Conservation (phyloP, 257 asterid genomes). For the Schizonepeta tenuifolia region DNA sequence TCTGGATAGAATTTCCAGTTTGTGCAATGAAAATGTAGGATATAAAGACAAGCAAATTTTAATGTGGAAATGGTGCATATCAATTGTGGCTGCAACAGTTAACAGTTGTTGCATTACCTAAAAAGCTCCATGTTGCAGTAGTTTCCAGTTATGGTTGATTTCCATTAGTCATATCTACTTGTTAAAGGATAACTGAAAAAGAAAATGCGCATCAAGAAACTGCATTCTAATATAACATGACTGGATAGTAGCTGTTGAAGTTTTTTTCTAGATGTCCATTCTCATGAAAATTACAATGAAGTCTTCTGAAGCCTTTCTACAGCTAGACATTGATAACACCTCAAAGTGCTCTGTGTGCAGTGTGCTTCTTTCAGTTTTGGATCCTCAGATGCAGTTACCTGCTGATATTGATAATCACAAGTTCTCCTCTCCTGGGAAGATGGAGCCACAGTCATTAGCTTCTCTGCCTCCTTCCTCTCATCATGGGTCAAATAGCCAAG, state of each 20-base stretch:
- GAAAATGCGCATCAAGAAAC: background rate
- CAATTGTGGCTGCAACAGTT: background rate
- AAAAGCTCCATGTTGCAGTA: constrained; percentile 17
- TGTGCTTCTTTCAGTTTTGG: constrained; percentile 91
- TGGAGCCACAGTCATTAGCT: constrained; percentile 49
- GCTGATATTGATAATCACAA: constrained; percentile 68
- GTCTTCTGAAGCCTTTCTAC: constrained; percentile 22
- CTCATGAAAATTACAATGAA: background rate
- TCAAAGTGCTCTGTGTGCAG: constrained; percentile 58
- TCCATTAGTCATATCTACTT: constrained; percentile 3
- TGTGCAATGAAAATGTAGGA: background rate
- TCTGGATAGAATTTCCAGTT: background rate
- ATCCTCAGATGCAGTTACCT: constrained; percentile 91
- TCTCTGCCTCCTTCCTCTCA: constrained; percentile 46
- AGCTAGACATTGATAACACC: constrained; percentile 31
- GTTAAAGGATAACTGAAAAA: constrained; percentile 1
- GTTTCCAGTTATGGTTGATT: constrained; percentile 5
- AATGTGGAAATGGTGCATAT: constrained; percentile 1
- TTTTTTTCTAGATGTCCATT: constrained; percentile 1
- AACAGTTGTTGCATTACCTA: constrained; percentile 12
- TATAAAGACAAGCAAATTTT: no score
- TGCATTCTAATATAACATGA: constrained; percentile 7
- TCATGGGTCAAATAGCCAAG: constrained; percentile 61
- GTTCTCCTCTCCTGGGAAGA: constrained; percentile 48
- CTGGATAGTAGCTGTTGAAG: constrained; percentile 11